These are phyloP conservation scores for Neurospora hispaniola DNA, from an alignment of 495 filamentous ascomycete species.

Conservation along the genomic window DNA sequence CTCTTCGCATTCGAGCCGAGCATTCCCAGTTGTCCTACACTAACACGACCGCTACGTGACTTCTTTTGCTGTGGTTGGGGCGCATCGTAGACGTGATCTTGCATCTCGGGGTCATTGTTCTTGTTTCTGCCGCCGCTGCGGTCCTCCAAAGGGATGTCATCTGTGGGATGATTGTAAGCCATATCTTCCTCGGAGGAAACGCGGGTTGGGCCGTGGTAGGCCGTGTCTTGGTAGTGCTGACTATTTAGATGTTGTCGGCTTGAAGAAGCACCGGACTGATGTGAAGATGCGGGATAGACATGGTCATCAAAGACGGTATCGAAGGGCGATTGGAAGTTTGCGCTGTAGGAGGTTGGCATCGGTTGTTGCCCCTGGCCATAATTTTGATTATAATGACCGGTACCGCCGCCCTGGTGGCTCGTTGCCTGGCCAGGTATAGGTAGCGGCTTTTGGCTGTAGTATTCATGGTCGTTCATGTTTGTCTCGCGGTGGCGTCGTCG, in stretches of 20 bases:
- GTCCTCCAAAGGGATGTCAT: conserved; percentile 58
- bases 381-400: conserved; percentile 31
- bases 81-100: conserved; percentile 41
- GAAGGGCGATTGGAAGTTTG: conserved; percentile 36
- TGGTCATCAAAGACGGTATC: conserved; percentile 51
- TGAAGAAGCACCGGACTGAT: conserved; percentile 15
- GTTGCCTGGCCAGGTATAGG: conserved; percentile 15
- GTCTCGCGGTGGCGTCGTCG: background rate
- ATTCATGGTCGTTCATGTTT: conserved; percentile 72
- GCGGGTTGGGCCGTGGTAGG: conserved; percentile 43
- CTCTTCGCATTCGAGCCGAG: conserved; percentile 37
- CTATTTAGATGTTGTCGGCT: conserved; percentile 34
- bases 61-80: conserved; percentile 13
- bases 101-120: conserved; percentile 31
- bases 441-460: conserved; percentile 51
- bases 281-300: conserved; percentile 45
- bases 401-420: conserved; percentile 13
- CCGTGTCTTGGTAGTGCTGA: conserved; percentile 42
- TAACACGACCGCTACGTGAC: conserved; percentile 22
- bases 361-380: background rate
- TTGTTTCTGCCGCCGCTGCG: conserved; percentile 21
- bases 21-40: conserved; percentile 40
- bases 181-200: conserved; percentile 24
- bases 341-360: conserved; percentile 21
- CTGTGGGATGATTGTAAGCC: conserved; percentile 35